These are phyloP conservation scores for Talaromyces sp. DNA, from an alignment of 2,329 filamentous ascomycete genomes.

Conservation along the genomic window DNA sequence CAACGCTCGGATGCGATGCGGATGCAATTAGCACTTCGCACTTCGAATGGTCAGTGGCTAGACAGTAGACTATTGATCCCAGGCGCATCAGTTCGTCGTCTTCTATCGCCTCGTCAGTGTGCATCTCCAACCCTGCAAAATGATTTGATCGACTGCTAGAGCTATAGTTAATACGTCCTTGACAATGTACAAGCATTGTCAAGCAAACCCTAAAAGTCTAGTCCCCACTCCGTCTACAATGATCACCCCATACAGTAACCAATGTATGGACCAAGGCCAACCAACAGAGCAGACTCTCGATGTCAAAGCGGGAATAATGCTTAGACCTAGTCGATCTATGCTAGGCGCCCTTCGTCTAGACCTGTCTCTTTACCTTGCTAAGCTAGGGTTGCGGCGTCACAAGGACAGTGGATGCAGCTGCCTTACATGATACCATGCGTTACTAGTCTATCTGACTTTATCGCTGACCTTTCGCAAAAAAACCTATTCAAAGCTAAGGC, in stretches of 20 bases:
- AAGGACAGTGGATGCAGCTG: conserved; percentile 5
- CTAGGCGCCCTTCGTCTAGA: not conserved
- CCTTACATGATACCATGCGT: not conserved
- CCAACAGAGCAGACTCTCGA: not conserved
- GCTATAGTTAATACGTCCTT: no score
- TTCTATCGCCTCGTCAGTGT: not conserved
- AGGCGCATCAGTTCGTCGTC: not conserved
- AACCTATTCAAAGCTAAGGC: not conserved
- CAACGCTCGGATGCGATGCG: not conserved
- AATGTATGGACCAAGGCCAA: not conserved
- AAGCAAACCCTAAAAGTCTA: not conserved
- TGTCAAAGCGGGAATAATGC: not conserved
- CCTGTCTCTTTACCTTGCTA: not conserved
- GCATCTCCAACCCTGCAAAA: not conserved
- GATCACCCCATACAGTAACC: conserved; percentile 2
- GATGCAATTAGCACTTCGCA: not conserved
- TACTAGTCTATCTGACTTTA: not conserved
- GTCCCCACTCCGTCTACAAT: not conserved
- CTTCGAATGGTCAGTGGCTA: not conserved
- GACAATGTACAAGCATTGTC: not conserved
- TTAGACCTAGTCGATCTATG: not conserved
- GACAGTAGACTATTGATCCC: not conserved
- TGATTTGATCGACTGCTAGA: not conserved
- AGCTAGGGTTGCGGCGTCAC: conserved; percentile 14
- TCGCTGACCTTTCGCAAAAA: no score